phyloP scores from a whole-genome alignment of 1,284 basidiomycete genomes.

The Quambalaria eucalypti region DNA sequence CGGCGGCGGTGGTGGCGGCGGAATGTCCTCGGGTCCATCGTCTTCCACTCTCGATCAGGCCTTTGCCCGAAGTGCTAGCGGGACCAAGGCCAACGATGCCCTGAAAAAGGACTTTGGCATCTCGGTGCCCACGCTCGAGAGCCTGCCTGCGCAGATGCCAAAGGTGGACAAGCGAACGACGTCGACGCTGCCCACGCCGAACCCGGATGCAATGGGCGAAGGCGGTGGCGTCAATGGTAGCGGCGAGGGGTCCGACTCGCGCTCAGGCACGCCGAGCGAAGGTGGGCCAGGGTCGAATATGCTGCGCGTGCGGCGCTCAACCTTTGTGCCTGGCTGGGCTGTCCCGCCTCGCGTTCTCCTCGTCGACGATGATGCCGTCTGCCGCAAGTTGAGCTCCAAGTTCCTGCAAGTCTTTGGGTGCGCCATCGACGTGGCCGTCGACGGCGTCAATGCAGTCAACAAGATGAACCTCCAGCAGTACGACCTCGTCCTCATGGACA shows the following conservation, averaged over 20 bases:
- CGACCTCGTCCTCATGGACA: slow-evolving; percentile 65
- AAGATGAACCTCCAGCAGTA: slow-evolving; percentile 92
- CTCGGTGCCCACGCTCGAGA: slow-evolving; percentile 11
- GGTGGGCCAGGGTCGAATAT: slow-evolving; percentile 10
- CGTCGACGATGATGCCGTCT: slow-evolving; percentile 91
- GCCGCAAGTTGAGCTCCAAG: slow-evolving; percentile 75
- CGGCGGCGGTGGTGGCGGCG: no score
- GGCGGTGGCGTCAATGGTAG: background rate
- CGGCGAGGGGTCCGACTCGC: slow-evolving; percentile 1
- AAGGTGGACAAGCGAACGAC: slow-evolving; percentile 14
- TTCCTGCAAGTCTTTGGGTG: slow-evolving; percentile 93
- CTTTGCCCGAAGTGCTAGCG: background rate
- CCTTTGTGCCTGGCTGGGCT: slow-evolving; percentile 63
- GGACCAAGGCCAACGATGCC: background rate
- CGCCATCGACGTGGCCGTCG: slow-evolving; percentile 81
- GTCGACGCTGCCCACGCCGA: slow-evolving; percentile 4
- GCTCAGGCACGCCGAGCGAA: slow-evolving; percentile 3
- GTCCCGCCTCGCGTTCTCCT: slow-evolving; percentile 60
- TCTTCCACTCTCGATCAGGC: background rate
- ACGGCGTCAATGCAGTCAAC: slow-evolving; percentile 84
- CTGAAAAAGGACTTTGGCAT: slow-evolving; percentile 5
- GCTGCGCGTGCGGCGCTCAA: slow-evolving; percentile 49
- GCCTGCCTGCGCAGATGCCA: slow-evolving; percentile 19
- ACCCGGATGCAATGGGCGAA: background rate
- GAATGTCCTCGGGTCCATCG: no score